Conservation (phyloP, 176 grass and related monocot species). For the Aegilops speltoides region DNA sequence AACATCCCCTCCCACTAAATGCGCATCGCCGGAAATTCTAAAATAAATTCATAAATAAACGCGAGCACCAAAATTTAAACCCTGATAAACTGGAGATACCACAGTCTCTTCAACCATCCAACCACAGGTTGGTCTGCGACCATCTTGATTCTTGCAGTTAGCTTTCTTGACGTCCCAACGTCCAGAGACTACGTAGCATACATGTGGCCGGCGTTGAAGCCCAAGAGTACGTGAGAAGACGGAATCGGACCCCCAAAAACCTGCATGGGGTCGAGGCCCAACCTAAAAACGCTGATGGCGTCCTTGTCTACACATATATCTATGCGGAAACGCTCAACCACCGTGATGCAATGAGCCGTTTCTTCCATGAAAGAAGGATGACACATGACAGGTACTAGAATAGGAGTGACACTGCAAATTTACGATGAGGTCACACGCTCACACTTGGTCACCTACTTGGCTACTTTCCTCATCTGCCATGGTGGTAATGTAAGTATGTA, state of each 20-base stretch:
- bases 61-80: too few species aligned
- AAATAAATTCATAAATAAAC: too few species aligned
- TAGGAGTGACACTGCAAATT: not conserved
- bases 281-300: not conserved
- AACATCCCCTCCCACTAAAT: too few species aligned
- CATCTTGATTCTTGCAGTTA: not conserved
- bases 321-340: not conserved
- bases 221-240: not conserved
- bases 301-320: not conserved
- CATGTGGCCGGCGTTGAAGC: not conserved
- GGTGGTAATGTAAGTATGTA: not conserved
- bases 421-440: not conserved
- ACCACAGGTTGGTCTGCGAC: too few species aligned
- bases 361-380: not conserved
- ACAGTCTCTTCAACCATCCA: too few species aligned
- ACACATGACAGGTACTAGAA: too few species aligned
- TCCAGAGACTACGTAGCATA: too few species aligned
- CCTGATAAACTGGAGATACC: too few species aligned
- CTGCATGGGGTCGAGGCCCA: not conserved
- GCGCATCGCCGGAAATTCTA: too few species aligned
- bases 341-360: conserved; percentile 4
- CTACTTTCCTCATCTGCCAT: not conserved
- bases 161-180: not conserved
- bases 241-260: not conserved
- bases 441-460: not conserved